Percentiles rank a stretch among this genome's conserved stretches.
Conservation (phyloP, 345 rosid genomes). For the Conringia planisiliqua region DNA sequence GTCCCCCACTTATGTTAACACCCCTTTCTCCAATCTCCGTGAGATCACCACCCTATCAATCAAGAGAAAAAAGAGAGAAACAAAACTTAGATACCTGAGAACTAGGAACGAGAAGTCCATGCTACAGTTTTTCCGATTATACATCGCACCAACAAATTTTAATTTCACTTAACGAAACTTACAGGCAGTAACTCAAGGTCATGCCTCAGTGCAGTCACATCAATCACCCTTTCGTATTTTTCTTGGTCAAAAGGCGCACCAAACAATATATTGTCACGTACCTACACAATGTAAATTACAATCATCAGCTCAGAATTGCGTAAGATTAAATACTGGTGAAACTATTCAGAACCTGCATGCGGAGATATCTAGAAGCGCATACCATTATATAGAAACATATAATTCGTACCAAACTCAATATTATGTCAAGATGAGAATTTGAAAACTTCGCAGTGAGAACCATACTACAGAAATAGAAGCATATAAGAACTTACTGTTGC, state of each 20-base stretch:
- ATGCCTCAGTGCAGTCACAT: conserved; percentile 84
- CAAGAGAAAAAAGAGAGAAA: conserved; percentile 27
- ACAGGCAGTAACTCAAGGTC: conserved; percentile 93
- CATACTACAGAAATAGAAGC: conserved; percentile 3
- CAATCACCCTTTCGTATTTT: conserved; percentile 80
- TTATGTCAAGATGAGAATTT: background rate
- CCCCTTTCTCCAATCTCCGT: conserved; percentile 99
- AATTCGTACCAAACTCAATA: background rate
- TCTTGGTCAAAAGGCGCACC: conserved; percentile 76
- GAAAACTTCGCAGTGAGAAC: background rate
- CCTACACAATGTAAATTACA: conserved; percentile 45
- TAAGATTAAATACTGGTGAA: background rate
- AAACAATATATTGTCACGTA: conserved; percentile 87
- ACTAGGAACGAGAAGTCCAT: background rate
- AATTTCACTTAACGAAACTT: conserved; percentile 33
- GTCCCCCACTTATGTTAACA: conserved; percentile 99
- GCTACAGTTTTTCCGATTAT: background rate
- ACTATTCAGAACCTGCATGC: background rate
- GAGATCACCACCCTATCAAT: conserved; percentile 90
- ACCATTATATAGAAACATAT: background rate
- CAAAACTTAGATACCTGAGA: conserved; percentile 15
- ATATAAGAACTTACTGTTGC: conserved; percentile 71
- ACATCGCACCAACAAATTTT: conserved; percentile 6
- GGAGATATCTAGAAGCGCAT: background rate
- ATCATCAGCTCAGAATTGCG: conserved; percentile 8